Conservation (phyloP, 331 rosid species). For the Malus hybrid region DNA sequence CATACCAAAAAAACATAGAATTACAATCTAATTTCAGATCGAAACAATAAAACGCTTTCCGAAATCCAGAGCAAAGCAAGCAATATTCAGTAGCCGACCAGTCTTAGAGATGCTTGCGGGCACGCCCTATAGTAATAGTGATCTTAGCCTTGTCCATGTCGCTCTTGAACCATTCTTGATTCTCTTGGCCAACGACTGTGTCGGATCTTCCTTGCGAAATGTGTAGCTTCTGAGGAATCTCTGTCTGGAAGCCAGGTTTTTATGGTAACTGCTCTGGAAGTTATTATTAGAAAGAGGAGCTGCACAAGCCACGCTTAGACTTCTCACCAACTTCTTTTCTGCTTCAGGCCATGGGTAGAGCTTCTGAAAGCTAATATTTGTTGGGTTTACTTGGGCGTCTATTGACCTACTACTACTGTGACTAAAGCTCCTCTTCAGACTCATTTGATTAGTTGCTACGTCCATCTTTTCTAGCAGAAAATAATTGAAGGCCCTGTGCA, state of each 20-base stretch:
- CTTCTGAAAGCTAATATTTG: not conserved
- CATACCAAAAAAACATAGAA: no score
- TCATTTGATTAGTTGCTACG: not conserved
- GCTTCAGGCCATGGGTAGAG: not conserved
- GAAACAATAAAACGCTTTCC: not conserved
- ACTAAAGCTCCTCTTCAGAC: not conserved
- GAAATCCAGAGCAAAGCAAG: not conserved
- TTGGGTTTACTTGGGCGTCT: not conserved
- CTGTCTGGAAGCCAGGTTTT: not conserved
- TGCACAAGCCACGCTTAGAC: not conserved
- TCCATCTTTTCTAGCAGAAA: not conserved
- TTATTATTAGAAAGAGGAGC: not conserved
- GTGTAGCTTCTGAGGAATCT: slow-evolving; percentile 13
- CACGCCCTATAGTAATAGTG: not conserved
- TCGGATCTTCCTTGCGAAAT: not conserved
- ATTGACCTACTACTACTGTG: not conserved
- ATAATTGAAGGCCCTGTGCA: not conserved
- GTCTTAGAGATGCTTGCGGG: not conserved
- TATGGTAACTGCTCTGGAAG: no score
- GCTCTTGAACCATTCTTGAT: slow-evolving; percentile 4
- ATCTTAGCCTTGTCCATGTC: not conserved
- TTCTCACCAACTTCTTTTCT: not conserved
- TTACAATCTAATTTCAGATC: not conserved
- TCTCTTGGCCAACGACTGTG: not conserved
- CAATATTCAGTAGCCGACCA: not conserved